Base-by-base conservation (phyloP, 1,284 basidiomycete species). In the Irpex lacteus region DNA sequence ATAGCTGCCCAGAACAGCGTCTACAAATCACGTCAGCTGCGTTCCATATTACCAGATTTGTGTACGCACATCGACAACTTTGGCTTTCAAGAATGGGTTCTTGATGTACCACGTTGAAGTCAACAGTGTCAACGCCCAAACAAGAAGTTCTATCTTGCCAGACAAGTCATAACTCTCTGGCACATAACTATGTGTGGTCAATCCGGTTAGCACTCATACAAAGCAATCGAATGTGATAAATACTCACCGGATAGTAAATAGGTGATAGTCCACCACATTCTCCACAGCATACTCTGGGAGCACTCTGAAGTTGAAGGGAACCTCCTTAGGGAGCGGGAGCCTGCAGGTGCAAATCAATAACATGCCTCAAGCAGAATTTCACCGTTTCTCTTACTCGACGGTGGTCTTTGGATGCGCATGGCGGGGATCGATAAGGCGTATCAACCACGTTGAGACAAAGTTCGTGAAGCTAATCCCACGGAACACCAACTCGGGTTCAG, bases 81-180 rank as follows among this genome's bases (percentile, higher is more conserved):
- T 98, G n/a, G 95, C 90, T 77, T 98, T 98, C 70, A 99, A 77
- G 83, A 98, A 98, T 0, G 98, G 98, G 70, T 99, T 99, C 80
- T 98, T 98, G 81, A 99, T 96, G 75, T 97, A 98, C 87, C 92
- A 94, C 0, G 94, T 94, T 5, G 95, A 98, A 5, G 92, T 91
- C 62, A 99, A 81, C 84, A 98, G 98, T 0, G 94, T 95, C 68
- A 98, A 82, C 47, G 90, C 86, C 77, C 98, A 99, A 0, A 89
- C 86, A 68, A 98, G 81, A n/a, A 99, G 80, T 70, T 96, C 96
- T 34, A 89, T 88, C 78, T 94, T 92, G 63, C 95, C 94, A 0
- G 91, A 82, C 55, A 93, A 76, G 66, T 94, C 90, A 40, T 98
- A 85, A 61, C 90, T 91, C 62, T 94, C 87, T 0, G 95, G 95